Conservation (phyloP, 1,284 basidiomycete genomes). For the Sporisorium iseilematis-ciliati region DNA sequence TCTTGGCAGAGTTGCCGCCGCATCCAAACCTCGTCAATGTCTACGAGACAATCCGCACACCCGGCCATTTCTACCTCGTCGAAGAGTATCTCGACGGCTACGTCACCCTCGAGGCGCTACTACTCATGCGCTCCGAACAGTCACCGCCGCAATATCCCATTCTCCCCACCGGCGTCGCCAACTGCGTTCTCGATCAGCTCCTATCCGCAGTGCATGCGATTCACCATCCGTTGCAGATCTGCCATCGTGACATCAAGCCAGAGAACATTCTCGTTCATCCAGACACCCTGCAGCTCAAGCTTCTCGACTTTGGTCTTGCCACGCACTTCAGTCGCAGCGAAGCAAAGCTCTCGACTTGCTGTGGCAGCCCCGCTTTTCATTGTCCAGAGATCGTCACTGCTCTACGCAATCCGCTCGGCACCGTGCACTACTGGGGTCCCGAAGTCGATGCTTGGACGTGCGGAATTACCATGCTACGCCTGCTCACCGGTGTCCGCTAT, state of each 20-base stretch:
- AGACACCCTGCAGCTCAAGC: constrained; percentile 70
- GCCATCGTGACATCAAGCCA: constrained; percentile 75
- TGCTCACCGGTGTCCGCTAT: constrained; percentile 73
- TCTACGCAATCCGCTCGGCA: constrained; percentile 72
- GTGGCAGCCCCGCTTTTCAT: constrained; percentile 73
- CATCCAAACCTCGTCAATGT: constrained; percentile 75
- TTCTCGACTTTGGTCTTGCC: constrained; percentile 75
- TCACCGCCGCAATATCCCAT: constrained; percentile 50
- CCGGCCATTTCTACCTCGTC: constrained; percentile 75
- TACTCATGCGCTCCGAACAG: constrained; percentile 48
- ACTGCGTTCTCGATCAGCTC: constrained; percentile 73
- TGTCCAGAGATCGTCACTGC: constrained; percentile 74
- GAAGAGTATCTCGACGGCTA: constrained; percentile 73
- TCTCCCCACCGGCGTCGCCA: constrained; percentile 65
- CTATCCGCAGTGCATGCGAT: constrained; percentile 73
- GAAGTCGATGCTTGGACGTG: constrained; percentile 76
- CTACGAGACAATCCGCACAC: constrained; percentile 73
- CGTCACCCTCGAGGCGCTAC: constrained; percentile 69
- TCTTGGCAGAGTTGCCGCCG: constrained; percentile 73
- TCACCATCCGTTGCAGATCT: constrained; percentile 73
- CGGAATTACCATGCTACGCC: constrained; percentile 73
- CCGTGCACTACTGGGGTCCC: constrained; percentile 72
- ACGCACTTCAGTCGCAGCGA: constrained; percentile 74
- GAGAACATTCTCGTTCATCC: constrained; percentile 72
- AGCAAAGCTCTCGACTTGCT: constrained; percentile 75